Conservation (phyloP, 2,329 filamentous ascomycete genomes). For the Zymoseptoria crescenta region DNA sequence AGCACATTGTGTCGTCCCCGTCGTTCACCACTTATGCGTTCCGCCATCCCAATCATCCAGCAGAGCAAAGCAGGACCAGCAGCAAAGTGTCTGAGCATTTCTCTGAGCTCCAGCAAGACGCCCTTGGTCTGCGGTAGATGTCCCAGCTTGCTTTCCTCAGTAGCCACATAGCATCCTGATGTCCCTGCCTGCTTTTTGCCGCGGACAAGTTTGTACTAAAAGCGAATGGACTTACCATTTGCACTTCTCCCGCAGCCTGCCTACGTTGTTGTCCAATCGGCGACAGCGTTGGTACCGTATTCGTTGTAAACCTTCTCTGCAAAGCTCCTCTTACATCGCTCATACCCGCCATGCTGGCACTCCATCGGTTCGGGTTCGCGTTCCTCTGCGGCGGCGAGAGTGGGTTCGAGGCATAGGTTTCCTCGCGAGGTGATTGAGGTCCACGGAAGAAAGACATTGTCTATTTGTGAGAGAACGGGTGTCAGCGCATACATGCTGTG, state of each 20-base stretch:
- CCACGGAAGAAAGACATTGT: constrained; percentile 62
- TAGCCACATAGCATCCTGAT: neutral
- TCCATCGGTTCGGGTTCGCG: constrained; percentile 28
- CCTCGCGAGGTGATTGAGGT: constrained; percentile 70
- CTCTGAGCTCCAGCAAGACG: neutral
- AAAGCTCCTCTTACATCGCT: constrained; percentile 68
- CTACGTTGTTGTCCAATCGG: constrained; percentile 49
- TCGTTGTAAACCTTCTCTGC: constrained; percentile 89
- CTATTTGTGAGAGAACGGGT: neutral
- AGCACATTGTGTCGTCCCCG: neutral
- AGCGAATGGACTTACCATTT: constrained; percentile 23
- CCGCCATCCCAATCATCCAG: neutral
- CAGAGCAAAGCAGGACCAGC: neutral
- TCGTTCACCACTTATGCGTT: neutral
- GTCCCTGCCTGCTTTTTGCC: neutral
- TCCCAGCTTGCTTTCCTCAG: neutral
- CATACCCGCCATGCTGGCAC: constrained; percentile 37
- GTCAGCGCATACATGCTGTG: neutral
- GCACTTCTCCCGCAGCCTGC: constrained; percentile 43
- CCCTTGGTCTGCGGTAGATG: neutral
- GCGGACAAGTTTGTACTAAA: neutral
- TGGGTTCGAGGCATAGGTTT: constrained; percentile 51
- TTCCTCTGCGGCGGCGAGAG: constrained; percentile 37
- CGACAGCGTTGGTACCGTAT: constrained; percentile 65
- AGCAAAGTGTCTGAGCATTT: neutral